Base-by-base conservation (phyloP, 805 yeast species). In the Starmerella kuoi region DNA sequence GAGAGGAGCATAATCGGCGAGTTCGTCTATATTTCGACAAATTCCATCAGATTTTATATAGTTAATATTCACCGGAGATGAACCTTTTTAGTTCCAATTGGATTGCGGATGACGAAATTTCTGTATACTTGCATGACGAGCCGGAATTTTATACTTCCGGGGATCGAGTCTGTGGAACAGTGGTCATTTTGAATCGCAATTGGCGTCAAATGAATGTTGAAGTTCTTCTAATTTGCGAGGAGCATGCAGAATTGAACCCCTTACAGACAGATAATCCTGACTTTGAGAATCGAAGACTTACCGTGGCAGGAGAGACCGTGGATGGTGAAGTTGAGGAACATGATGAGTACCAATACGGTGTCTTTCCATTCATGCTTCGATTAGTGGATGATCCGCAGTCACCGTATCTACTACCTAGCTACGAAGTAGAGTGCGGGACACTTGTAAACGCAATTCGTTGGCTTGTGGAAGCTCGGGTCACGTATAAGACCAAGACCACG, bases 371-470 rank as follows among this genome's bases (percentile, higher is more conserved):
- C 30, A 39, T 39, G 26, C 35, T 46, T 35, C 35, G 46, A 5
- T 28, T 46, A 17, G 40, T 35, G 20, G 49, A 46, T 27, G 49
- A 46, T 24, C 31, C 42, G 19, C 24, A 31, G n/a, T 15, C 30
- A 14, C 41, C 38, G 24, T 21, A 12, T 19, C 41, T 38, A 19
- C 36, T 46, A 22, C 49, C 49, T n/a, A 46, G 49, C 35, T 46
- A 42, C 23, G 46, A 38, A n/a, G 35, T 31, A 3, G 44, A 35
- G 7, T 12, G 23, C 22, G 44, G 22, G 23, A 41, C 31, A 8
- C 30, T 40, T n/a, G 18, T 9, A 18, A 46, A 42, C 22, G 30
- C 42, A 6, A 22, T 46, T 8, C 14, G 32, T 21, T 46, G 49
- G 49, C 5, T 9, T 7, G 44, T 46, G 5, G 42, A 35, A 23